Conservation (phyloP, 1,284 basidiomycete genomes). For the Cutaneotrichosporon spelunceum region DNA sequence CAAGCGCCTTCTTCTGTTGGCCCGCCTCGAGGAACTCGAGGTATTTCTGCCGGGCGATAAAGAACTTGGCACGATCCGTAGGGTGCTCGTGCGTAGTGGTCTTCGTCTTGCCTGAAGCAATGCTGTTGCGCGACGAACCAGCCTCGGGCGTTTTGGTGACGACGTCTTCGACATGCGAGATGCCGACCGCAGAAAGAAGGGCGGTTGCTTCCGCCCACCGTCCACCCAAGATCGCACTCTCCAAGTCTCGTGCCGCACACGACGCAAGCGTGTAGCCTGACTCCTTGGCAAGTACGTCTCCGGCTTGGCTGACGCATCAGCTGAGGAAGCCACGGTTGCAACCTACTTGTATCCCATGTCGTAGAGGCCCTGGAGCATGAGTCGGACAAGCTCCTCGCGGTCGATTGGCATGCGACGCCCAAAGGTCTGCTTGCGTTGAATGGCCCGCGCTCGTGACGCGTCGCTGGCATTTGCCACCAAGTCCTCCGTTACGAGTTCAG, state of each 20-base stretch:
- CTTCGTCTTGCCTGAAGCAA: conserved; percentile 32
- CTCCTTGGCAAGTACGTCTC: conserved; percentile 81
- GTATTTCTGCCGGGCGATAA: conserved; percentile 93
- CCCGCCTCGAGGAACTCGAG: conserved; percentile 85
- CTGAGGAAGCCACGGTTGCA: neutral
- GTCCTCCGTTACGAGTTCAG: neutral
- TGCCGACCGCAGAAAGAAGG: conserved; percentile 64
- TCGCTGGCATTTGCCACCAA: conserved; percentile 1
- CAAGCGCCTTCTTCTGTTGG: conserved; percentile 76
- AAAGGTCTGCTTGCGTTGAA: conserved; percentile 18
- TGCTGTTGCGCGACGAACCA: conserved; percentile 32
- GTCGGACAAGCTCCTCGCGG: conserved; percentile 84
- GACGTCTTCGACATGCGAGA: conserved; percentile 48
- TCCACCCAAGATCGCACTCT: conserved; percentile 75
- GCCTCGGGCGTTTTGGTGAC: conserved; percentile 8
- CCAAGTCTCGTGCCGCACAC: conserved; percentile 72
- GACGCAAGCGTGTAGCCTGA: conserved; percentile 87
- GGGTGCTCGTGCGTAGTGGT: conserved; percentile 25
- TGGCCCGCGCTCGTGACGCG: neutral
- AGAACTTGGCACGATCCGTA: conserved; percentile 71
- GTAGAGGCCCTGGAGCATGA: conserved; percentile 83
- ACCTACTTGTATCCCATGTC: conserved; percentile 92
- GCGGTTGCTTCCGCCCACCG: conserved; percentile 78
- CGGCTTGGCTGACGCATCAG: conserved; percentile 65
- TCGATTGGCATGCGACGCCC: conserved; percentile 57